Conservation (phyloP, 192 early-diverging fungal genomes). For the Phycomyces blakesleeanus region DNA sequence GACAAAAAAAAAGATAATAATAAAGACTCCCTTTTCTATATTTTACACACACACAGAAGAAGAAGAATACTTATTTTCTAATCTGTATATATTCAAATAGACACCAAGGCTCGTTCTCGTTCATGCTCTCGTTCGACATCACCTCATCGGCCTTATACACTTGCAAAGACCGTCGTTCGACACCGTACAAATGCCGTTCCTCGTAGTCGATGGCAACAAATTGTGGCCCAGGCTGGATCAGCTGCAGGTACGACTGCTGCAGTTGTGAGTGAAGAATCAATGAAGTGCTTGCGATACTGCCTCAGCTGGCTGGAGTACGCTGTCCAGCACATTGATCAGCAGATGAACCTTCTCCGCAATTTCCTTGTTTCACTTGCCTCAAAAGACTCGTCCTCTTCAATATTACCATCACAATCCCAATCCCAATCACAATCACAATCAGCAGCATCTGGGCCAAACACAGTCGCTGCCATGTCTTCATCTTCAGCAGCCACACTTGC, state of each 20-base stretch:
- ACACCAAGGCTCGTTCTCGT: constrained; percentile 15
- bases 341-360: constrained; percentile 58
- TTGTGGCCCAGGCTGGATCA: constrained; percentile 55
- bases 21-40: neutral
- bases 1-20: neutral
- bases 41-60: too few species aligned
- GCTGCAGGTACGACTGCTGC: constrained; percentile 65
- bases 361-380: constrained; percentile 50
- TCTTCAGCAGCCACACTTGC: constrained; percentile 45
- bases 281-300: constrained; percentile 85
- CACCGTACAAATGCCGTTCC: constrained; percentile 15
- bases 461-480: constrained; percentile 19
- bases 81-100: constrained; percentile 1
- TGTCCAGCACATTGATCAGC: constrained; percentile 62
- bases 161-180: constrained; percentile 19
- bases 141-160: constrained; percentile 30
- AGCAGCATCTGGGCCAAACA: too few species aligned
- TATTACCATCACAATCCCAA: neutral
- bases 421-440: too few species aligned
- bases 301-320: constrained; percentile 84
- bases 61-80: too few species aligned
- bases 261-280: constrained; percentile 82
- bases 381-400: neutral
- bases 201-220: constrained; percentile 54
- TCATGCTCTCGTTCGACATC: constrained; percentile 37